Evolutionary conservation across 306 rosid species (phyloP).

Genomic region (Phaseolus lunatus): DNA sequence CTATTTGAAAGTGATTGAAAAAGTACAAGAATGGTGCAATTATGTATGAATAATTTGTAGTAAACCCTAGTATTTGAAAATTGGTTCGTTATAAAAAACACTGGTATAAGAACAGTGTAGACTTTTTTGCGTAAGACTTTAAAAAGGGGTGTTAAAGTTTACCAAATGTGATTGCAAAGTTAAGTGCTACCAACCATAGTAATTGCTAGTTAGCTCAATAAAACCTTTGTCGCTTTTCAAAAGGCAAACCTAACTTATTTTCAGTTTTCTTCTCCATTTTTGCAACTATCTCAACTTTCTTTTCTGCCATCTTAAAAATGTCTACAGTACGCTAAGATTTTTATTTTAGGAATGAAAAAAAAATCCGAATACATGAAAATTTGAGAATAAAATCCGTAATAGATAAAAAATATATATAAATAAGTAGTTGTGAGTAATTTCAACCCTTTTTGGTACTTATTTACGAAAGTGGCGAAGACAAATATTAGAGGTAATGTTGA

Average conservation of each 20-base stretch:
- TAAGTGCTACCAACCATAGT: not conserved
- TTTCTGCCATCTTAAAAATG: not conserved
- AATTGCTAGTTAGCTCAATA: not conserved
- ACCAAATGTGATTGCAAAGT: not conserved
- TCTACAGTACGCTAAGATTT: not conserved
- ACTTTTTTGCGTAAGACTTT: not conserved
- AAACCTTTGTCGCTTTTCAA: not conserved
- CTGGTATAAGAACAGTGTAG: not conserved
- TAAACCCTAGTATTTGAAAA: not conserved
- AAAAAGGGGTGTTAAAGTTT: not conserved
- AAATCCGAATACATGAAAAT: too few relatives aligned
- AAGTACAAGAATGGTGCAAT: not conserved
- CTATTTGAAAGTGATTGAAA: not conserved
- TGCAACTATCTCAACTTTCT: constrained; percentile 1
- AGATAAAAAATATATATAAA: too few relatives aligned
- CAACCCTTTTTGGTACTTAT: too few relatives aligned
- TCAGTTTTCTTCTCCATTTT: not conserved
- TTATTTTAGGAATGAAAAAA: not conserved
- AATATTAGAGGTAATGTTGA: not conserved
- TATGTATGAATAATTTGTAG: not conserved
- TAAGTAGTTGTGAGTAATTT: too few relatives aligned
- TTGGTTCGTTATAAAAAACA: not conserved
- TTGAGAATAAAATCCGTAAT: too few relatives aligned
- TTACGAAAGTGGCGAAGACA: too few relatives aligned
- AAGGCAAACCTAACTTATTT: not conserved